Percentiles rank a stretch among this genome's conserved stretches.
Conservation (phyloP, 1,284 basidiomycete genomes). For the Phellinidium pouzarii region DNA sequence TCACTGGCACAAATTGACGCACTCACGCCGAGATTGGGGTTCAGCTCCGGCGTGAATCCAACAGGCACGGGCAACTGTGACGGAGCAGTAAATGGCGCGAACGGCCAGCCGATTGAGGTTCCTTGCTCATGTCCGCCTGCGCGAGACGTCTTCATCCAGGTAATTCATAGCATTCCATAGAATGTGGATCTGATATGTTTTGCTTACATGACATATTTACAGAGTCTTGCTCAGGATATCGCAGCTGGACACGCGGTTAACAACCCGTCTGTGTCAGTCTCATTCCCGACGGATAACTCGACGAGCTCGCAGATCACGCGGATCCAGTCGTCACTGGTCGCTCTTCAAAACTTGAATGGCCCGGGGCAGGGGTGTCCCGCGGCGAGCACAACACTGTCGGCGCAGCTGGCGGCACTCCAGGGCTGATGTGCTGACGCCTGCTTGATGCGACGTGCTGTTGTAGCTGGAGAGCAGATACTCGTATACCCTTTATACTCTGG, state of each 20-base stretch:
- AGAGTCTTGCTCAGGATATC: constrained; percentile 22
- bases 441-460: neutral
- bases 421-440: neutral
- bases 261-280: constrained; percentile 25
- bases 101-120: constrained; percentile 29
- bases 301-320: constrained; percentile 20
- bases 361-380: constrained; percentile 35
- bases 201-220: neutral
- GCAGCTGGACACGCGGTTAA: constrained; percentile 25
- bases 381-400: constrained; percentile 31
- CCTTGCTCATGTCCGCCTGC: constrained; percentile 31
- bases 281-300: constrained; percentile 24
- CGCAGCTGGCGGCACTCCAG: constrained; percentile 30
- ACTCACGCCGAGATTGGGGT: constrained; percentile 19
- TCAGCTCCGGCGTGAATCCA: constrained; percentile 20
- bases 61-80: constrained; percentile 26
- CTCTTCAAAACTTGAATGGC: constrained; percentile 36
- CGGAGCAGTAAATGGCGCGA: constrained; percentile 23
- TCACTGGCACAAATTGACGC: constrained; percentile 14
- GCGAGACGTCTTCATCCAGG: constrained; percentile 29
- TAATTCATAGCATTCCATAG: constrained; percentile 9
- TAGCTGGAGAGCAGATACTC: neutral
- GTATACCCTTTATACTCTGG: neutral
- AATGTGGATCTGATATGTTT: neutral
- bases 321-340: constrained; percentile 22